These are phyloP conservation scores for Auriscalpium vulgare DNA, from an alignment of 768 basidiomycete genomes.

Conservation along the genomic window DNA sequence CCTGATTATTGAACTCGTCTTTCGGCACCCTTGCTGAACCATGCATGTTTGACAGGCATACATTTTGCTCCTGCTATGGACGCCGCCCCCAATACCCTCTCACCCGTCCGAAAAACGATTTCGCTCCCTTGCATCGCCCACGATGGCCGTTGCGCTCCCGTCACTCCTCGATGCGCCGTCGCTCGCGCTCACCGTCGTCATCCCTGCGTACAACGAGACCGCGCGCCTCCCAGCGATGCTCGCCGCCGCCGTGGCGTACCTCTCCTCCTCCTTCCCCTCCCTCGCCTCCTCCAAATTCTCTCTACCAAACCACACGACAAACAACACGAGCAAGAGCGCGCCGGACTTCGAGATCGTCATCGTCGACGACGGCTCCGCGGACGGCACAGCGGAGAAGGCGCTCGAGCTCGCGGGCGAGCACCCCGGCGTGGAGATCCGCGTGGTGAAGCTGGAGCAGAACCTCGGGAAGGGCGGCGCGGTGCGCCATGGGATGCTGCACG, in stretches of 20 bases:
- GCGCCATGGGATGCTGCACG: slow-evolving; percentile 81
- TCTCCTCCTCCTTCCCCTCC: slow-evolving; percentile 21
- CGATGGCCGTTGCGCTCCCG: slow-evolving; percentile 47
- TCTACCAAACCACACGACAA: no score
- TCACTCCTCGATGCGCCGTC: slow-evolving; percentile 46
- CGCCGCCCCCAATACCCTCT: slow-evolving; percentile 59
- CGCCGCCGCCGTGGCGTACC: slow-evolving; percentile 59
- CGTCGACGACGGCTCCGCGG: slow-evolving; percentile 84
- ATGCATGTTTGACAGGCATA: slow-evolving; percentile 44
- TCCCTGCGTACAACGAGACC: slow-evolving; percentile 90
- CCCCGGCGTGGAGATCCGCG: slow-evolving; percentile 54
- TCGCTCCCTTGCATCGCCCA: slow-evolving; percentile 45
- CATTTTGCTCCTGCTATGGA: slow-evolving; percentile 61
- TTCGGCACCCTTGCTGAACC: slow-evolving; percentile 2
- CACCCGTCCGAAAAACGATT: slow-evolving; percentile 64
- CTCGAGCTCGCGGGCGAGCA: slow-evolving; percentile 52
- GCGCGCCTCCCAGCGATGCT: slow-evolving; percentile 84
- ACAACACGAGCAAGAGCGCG: slow-evolving; percentile 12
- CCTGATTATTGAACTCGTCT: slow-evolving; percentile 2
- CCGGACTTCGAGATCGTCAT: slow-evolving; percentile 77
- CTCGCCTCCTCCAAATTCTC: no score
- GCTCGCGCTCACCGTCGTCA: slow-evolving; percentile 71
- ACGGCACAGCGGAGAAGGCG: slow-evolving; percentile 61
- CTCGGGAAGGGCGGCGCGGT: slow-evolving; percentile 92
- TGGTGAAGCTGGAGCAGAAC: slow-evolving; percentile 74